These are phyloP conservation scores for Microbotryomycetes sp. DNA, from an alignment of 1,284 basidiomycete species.

Conservation along the genomic window DNA sequence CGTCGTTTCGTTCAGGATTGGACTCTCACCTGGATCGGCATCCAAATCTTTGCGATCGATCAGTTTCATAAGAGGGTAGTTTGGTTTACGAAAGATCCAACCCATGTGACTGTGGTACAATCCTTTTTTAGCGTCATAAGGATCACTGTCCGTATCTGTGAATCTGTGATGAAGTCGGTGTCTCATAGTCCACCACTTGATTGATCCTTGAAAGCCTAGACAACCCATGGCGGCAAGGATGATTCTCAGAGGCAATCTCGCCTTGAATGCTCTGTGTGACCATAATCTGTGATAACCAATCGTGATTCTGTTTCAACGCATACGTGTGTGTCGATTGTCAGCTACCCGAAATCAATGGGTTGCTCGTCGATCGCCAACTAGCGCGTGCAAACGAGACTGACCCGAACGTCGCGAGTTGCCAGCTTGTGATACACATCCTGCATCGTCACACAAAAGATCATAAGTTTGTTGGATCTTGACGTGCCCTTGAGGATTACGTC, in stretches of 20 bases:
- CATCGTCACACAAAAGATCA: no score
- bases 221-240: slow-evolving; percentile 60
- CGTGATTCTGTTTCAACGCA: slow-evolving; percentile 58
- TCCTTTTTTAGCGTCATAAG: slow-evolving; percentile 68
- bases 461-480: no score
- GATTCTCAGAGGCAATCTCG: slow-evolving; percentile 53
- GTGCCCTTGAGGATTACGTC: no score
- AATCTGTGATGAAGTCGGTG: slow-evolving; percentile 68
- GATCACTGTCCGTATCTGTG: slow-evolving; percentile 51
- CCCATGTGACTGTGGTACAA: slow-evolving; percentile 70
- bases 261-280: slow-evolving; percentile 64
- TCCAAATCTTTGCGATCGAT: slow-evolving; percentile 67
- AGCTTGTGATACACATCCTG: slow-evolving; percentile 51
- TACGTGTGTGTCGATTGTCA: neutral
- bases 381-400: slow-evolving; percentile 38
- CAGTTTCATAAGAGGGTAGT: slow-evolving; percentile 56
- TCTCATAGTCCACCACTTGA: slow-evolving; percentile 62
- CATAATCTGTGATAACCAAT: slow-evolving; percentile 71
- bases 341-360: neutral
- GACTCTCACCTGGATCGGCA: slow-evolving; percentile 46
- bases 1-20: no score
- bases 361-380: slow-evolving; percentile 3
- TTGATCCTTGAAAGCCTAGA: slow-evolving; percentile 61
- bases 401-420: slow-evolving; percentile 69
- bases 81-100: slow-evolving; percentile 74